These are phyloP conservation scores for Aspergillus olivimuriae DNA, from an alignment of 495 filamentous ascomycete species.

Conservation along the genomic window DNA sequence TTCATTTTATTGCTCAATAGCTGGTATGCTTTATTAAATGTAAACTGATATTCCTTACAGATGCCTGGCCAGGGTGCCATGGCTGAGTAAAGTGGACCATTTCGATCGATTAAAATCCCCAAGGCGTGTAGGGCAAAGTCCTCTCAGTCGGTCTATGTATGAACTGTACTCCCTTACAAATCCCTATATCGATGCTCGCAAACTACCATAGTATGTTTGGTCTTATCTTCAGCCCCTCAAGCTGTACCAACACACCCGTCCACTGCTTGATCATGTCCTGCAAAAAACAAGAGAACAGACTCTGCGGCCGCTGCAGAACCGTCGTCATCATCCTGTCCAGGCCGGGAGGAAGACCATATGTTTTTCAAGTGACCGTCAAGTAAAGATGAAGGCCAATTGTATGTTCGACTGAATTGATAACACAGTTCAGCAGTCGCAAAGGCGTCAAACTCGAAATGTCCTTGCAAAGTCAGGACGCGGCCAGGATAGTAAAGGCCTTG, in stretches of 20 bases:
- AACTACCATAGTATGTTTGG: not conserved
- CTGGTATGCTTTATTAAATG: too few relatives aligned
- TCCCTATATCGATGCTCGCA: too few relatives aligned
- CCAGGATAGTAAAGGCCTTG: slow-evolving; percentile 34
- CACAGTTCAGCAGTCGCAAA: slow-evolving; percentile 28
- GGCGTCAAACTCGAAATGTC: slow-evolving; percentile 33
- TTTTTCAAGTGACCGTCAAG: not conserved
- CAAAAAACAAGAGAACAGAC: slow-evolving; percentile 6
- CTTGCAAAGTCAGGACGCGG: slow-evolving; percentile 28
- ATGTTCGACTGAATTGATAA: slow-evolving; percentile 21
- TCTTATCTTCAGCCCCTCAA: not conserved
- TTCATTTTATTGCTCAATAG: too few relatives aligned
- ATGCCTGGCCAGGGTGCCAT: too few relatives aligned
- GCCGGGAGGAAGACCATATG: not conserved
- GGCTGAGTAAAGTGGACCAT: too few relatives aligned
- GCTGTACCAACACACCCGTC: too few relatives aligned
- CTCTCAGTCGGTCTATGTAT: too few relatives aligned
- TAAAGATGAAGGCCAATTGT: not conserved
- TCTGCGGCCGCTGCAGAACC: slow-evolving; percentile 11
- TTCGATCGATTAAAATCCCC: too few relatives aligned
- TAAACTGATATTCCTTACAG: too few relatives aligned
- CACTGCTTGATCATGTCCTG: not conserved
- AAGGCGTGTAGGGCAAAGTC: too few relatives aligned
- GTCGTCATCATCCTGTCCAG: slow-evolving; percentile 4
- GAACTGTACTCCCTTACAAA: too few relatives aligned